Evolutionary conservation across 306 rosid species (phyloP).

Genomic region (Canavalia gladiata): DNA sequence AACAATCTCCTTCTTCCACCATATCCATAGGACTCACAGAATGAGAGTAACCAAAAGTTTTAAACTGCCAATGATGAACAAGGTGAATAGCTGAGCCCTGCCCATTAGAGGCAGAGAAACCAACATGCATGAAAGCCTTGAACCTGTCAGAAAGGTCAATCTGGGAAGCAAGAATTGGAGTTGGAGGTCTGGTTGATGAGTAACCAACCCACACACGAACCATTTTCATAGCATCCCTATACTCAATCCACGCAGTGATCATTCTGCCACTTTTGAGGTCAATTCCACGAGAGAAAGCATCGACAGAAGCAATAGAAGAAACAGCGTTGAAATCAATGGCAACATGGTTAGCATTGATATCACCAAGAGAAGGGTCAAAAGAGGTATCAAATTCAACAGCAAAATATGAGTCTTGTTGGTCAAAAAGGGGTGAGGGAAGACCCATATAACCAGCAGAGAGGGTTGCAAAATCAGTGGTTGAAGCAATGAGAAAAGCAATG

Average conservation of each 20-base stretch:
- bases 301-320: conserved; percentile 65
- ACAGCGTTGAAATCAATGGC: conserved; percentile 59
- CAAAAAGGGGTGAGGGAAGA: conserved; percentile 55
- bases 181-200: conserved; percentile 60
- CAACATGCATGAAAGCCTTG: conserved; percentile 78
- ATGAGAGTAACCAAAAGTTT: conserved; percentile 57
- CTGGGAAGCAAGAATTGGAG: conserved; percentile 65
- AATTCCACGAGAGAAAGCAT: conserved; percentile 61
- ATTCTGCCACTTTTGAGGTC: conserved; percentile 67
- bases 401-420: conserved; percentile 59
- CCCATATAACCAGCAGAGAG: conserved; percentile 64
- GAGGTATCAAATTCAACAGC: conserved; percentile 84
- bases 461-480: conserved; percentile 53
- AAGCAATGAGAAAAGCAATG: conserved; percentile 68
- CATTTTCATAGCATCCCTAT: conserved; percentile 62
- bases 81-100: conserved; percentile 67
- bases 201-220: conserved; percentile 73
- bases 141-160: conserved; percentile 71
- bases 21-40: conserved; percentile 55
- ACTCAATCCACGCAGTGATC: conserved; percentile 84
- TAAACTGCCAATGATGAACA: conserved; percentile 70
- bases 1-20: conserved; percentile 71
- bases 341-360: conserved; percentile 71
- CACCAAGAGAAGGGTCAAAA: conserved; percentile 71
- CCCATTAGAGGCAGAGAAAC: conserved; percentile 83